Conservation (phyloP, 768 basidiomycete genomes). For the Pulveroboletus sp. region DNA sequence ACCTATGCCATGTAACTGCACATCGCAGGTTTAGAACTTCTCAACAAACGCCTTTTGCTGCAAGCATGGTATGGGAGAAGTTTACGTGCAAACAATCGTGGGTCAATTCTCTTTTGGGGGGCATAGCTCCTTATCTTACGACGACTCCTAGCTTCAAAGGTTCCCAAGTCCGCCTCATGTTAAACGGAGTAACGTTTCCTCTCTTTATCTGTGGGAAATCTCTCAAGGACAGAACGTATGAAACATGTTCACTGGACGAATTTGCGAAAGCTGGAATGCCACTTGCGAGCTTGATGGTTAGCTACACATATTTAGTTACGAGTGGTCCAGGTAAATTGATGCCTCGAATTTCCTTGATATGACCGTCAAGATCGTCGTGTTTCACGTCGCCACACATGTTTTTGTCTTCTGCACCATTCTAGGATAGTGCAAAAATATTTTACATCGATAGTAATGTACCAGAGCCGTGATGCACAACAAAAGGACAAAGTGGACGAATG, state of each 20-base stretch:
- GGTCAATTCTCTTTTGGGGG: slow-evolving; percentile 3
- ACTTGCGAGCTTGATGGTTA: slow-evolving; percentile 28
- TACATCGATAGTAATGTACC: slow-evolving; percentile 29
- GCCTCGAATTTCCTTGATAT: no score
- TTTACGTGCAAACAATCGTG: slow-evolving; percentile 37
- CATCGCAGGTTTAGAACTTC: slow-evolving; percentile 39
- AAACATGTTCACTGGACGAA: slow-evolving; percentile 37
- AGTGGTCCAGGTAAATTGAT: no score
- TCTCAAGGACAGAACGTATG: slow-evolving; percentile 28
- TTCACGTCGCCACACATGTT: neutral
- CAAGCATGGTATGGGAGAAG: slow-evolving; percentile 43
- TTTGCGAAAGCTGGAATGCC: slow-evolving; percentile 38
- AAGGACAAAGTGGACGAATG: slow-evolving; percentile 14
- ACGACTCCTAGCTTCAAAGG: slow-evolving; percentile 26
- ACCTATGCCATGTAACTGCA: slow-evolving; percentile 22
- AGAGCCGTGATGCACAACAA: slow-evolving; percentile 10
- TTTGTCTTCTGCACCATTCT: slow-evolving; percentile 18
- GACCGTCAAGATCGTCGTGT: neutral
- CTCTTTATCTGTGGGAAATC: slow-evolving; percentile 34
- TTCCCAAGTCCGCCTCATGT: slow-evolving; percentile 40
- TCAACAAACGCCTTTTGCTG: slow-evolving; percentile 41
- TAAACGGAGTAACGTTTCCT: slow-evolving; percentile 41
- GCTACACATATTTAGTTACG: neutral
- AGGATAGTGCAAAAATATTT: slow-evolving; percentile 22
- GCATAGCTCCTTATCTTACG: neutral